Evolutionary conservation across 202 grass and related monocot genomes (phyloP).

Genomic region (Panicum hallii): DNA sequence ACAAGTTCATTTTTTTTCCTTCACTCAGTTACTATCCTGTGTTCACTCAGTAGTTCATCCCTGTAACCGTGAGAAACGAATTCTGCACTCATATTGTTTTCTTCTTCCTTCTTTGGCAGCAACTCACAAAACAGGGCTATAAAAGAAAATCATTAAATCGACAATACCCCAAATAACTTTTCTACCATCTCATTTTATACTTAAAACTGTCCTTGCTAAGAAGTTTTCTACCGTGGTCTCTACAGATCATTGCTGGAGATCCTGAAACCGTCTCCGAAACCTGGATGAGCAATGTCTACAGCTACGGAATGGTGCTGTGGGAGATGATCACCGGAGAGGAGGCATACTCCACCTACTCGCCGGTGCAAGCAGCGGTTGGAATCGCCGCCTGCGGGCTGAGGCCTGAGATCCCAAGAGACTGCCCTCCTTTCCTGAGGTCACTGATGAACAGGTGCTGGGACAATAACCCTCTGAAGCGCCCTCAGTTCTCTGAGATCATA

Average conservation of each 20-base stretch:
- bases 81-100: not conserved
- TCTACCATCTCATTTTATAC: not conserved
- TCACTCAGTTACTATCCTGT: not conserved
- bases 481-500: conserved; percentile 87
- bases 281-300: conserved; percentile 99
- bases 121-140: not conserved
- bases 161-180: not conserved
- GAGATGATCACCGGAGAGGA: conserved; percentile 91
- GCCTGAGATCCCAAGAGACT: conserved; percentile 91
- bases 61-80: conserved; percentile 4
- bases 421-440: conserved; percentile 73
- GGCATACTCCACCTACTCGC: conserved; percentile 94
- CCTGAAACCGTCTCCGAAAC: conserved; percentile 86
- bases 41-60: not conserved
- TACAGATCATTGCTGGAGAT: conserved; percentile 93
- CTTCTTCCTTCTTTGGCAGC: not conserved
- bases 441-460: conserved; percentile 96
- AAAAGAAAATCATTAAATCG: not conserved
- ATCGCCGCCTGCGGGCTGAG: conserved; percentile 89
- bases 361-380: conserved; percentile 94
- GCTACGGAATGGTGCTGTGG: conserved; percentile 96
- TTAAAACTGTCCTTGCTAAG: conserved; percentile 29
- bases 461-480: conserved; percentile 77
- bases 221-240: conserved; percentile 29
- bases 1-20: conserved; percentile 5